Conservation (phyloP, 108 stramenopile genomes). For the Asterionellopsis glacialis region DNA sequence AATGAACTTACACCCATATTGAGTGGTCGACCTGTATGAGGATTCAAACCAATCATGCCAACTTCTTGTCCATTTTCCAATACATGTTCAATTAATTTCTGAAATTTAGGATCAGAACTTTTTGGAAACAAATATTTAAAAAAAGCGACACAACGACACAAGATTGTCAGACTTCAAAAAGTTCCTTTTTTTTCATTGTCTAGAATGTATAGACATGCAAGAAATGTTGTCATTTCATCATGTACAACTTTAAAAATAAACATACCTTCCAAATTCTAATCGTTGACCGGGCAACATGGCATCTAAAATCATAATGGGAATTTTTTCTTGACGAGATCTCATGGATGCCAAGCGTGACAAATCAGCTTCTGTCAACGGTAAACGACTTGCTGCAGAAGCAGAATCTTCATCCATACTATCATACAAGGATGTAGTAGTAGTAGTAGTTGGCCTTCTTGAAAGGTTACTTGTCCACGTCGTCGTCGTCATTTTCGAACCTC, state of each 20-base stretch:
- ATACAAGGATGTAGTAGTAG: no score
- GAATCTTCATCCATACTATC: no score
- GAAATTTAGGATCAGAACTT: conserved; percentile 26
- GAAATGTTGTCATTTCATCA: no score
- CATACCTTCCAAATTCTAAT: conserved; percentile 13
- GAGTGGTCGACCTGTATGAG: conserved; percentile 7
- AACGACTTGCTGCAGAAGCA: no score
- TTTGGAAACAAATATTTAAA: background rate
- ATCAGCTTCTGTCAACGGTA: background rate
- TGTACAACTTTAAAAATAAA: background rate
- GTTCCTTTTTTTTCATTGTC: no score
- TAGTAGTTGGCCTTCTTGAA: no score
- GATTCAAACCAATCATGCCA: conserved; percentile 18
- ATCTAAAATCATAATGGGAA: conserved; percentile 17
- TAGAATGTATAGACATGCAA: no score
- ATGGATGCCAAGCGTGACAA: background rate
- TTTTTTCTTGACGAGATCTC: conserved; percentile 3
- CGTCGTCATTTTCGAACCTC: no score
- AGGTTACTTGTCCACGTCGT: no score
- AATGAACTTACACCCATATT: conserved; percentile 8
- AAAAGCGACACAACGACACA: background rate
- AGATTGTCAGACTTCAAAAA: background rate
- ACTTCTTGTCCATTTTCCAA: conserved; percentile 9
- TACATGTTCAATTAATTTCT: conserved; percentile 9
- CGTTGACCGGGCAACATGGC: conserved; percentile 19